A percentile compares a stretch with the other conserved stretches of the same genome.
phyloP scores from a whole-genome alignment of 208 protist genomes.

The Acanthamoeba healyi region DNA sequence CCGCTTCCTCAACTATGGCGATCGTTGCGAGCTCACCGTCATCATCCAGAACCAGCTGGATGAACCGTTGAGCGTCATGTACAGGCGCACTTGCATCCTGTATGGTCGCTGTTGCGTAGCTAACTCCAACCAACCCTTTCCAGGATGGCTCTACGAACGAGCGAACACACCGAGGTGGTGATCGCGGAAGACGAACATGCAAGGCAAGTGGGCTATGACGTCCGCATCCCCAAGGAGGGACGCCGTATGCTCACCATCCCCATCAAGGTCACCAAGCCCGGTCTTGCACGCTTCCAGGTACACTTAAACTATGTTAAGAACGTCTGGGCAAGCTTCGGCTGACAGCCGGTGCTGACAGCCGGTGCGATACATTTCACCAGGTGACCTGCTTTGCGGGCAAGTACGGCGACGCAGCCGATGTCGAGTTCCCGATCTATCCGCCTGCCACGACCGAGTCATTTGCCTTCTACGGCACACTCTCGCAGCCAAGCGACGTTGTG shows the following conservation, averaged over 20 bases:
- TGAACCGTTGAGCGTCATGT: conserved; percentile 11
- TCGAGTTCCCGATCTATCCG: conserved; percentile 60
- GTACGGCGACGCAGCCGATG: conserved; percentile 62
- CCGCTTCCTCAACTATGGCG: conserved; percentile 75
- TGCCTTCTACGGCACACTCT: conserved; percentile 62
- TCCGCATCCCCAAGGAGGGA: conserved; percentile 55
- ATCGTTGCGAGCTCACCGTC: conserved; percentile 43
- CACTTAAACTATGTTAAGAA: not conserved
- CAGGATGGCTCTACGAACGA: conserved; percentile 30
- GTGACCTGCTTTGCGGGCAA: conserved; percentile 64
- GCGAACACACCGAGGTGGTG: conserved; percentile 50
- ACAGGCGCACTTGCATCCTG: not conserved
- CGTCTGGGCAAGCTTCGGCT: too few species aligned
- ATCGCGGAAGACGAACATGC: not conserved
- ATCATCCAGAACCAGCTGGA: conserved; percentile 75
- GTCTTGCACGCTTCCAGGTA: conserved; percentile 60
- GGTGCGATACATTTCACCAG: not conserved
- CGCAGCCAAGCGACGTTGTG: conserved; percentile 15
- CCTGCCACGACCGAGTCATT: conserved; percentile 73
- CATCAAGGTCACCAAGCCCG: conserved; percentile 32
- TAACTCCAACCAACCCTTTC: not conserved
- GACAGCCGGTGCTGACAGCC: too few species aligned
- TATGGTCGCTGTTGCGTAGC: not conserved
- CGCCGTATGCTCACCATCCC: conserved; percentile 56
- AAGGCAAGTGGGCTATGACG: conserved; percentile 29